Evolutionary conservation across 805 yeast species (phyloP).

Genomic region (Ogataea corticis): DNA sequence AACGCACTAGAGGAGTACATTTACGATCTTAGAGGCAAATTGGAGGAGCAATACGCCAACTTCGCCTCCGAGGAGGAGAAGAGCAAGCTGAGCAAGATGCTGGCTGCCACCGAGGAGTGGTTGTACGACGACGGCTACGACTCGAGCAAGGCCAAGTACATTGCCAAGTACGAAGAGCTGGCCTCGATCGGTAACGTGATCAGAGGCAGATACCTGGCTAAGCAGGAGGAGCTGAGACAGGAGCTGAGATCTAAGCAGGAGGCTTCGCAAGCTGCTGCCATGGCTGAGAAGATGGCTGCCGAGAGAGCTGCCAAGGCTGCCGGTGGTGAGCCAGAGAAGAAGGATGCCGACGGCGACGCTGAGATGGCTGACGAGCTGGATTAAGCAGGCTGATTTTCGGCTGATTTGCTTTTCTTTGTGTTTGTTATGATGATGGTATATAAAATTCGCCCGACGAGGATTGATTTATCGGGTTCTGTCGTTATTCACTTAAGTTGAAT

Average conservation of each 20-base stretch:
- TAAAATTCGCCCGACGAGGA: background rate
- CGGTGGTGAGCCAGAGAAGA: constrained; percentile 36
- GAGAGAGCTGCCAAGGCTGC: constrained; percentile 56
- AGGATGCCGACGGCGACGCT: constrained; percentile 37
- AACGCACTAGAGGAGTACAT: constrained; percentile 98
- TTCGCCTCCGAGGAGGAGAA: constrained; percentile 93
- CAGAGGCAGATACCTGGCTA: constrained; percentile 90
- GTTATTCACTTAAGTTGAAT: too few species aligned
- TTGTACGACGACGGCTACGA: constrained; percentile 97
- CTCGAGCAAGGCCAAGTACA: constrained; percentile 92
- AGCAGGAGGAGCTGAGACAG: constrained; percentile 94
- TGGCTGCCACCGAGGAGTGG: constrained; percentile 95
- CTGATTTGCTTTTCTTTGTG: background rate
- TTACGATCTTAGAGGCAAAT: constrained; percentile 94
- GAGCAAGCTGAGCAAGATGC: constrained; percentile 67
- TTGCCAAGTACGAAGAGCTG: constrained; percentile 97
- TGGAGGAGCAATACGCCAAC: constrained; percentile 85
- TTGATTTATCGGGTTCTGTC: too few species aligned
- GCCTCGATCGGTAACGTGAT: constrained; percentile 93
- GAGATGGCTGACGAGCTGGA: constrained; percentile 34
- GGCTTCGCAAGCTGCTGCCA: constrained; percentile 77
- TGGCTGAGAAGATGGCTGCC: constrained; percentile 83
- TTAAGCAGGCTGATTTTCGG: constrained; percentile 2
- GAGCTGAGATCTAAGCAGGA: constrained; percentile 84
- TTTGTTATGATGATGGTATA: background rate